Base-by-base conservation (phyloP, 306 rosid genomes). In the Alnus rubra region DNA sequence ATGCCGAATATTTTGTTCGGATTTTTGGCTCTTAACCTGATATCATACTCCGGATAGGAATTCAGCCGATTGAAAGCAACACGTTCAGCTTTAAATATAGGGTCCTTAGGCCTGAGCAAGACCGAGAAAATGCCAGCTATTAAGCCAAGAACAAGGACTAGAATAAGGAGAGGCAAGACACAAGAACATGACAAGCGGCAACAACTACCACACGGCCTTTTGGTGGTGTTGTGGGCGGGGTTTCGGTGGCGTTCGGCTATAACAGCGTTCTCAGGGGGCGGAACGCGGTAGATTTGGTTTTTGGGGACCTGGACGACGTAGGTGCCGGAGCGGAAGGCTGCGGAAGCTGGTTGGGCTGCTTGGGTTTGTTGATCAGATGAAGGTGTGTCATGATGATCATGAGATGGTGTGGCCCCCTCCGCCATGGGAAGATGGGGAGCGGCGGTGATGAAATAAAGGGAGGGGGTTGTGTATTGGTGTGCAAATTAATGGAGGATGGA, bases 401-500 rank as follows among this genome's bases (percentile, higher is more conserved):
- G 28, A 58, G 78, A 52, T 54, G 73, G 47, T 15, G 42, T 47
- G 39, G 7, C 77, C 94, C 92, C 89, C 94, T 91, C 93, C 97
- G 90, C 90, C 97, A 93, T 90, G 81, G 78, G 55, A 73, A 63
- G 83, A 85, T 87, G 93, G 84, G 87, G 88, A 87, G 91, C 85
- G 88, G 79, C 16, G 55, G 49, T 11, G 74, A 30, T 12, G 80
- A 69, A 52, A 56, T 9, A 78, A 4, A 74, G 76, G 44, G 78
- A 18, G 54, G 76, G 49, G 64, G 19, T 42, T 67, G 68, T 2
- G 78, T 35, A 16, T 49, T 47, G 55, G 4, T 7, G 15, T 70
- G 49, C 15, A 68, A 55, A 31, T 82, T 28, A 37, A 58, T 73
- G 73, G 83, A 72, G 80, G 64, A 14, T 11, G 58, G 65, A 23